phyloP scores from a whole-genome alignment of 495 filamentous ascomycete species.

The Pyronema omphalodes region DNA sequence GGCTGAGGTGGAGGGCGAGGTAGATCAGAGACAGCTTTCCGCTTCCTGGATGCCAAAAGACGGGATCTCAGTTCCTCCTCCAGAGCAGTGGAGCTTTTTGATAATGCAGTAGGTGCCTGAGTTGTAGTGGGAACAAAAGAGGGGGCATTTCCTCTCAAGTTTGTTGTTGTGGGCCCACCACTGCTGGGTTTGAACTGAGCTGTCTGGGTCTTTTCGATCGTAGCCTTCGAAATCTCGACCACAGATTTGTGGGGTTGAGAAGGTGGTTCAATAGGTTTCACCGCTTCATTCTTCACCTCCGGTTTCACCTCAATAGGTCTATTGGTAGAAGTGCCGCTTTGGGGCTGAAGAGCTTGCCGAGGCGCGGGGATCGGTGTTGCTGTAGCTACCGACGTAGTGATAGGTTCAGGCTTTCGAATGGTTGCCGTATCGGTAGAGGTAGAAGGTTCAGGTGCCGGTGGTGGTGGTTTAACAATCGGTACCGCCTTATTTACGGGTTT shows the following conservation, averaged over 20 bases:
- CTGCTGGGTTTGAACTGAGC: conserved; percentile 6
- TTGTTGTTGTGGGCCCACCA: background rate
- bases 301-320: background rate
- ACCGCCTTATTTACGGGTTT: background rate
- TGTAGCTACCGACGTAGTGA: background rate
- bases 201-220: background rate
- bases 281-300: background rate
- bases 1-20: conserved; percentile 2
- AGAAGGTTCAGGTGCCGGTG: background rate
- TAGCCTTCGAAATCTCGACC: background rate
- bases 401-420: background rate
- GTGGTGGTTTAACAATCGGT: too few species aligned
- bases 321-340: background rate
- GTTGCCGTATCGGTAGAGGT: background rate
- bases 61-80: conserved; percentile 17
- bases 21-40: conserved; percentile 7
- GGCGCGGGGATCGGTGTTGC: background rate
- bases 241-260: background rate
- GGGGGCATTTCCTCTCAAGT: conserved; percentile 3
- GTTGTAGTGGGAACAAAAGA: background rate
- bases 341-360: background rate
- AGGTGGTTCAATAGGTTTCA: background rate
- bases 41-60: conserved; percentile 18
- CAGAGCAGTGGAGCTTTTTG: conserved; percentile 9
- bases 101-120: background rate